A percentile compares a stretch with the other conserved stretches of the same genome.
Conservation (phyloP, 106 monocot genomes). For the Xerophyta viscosa region DNA sequence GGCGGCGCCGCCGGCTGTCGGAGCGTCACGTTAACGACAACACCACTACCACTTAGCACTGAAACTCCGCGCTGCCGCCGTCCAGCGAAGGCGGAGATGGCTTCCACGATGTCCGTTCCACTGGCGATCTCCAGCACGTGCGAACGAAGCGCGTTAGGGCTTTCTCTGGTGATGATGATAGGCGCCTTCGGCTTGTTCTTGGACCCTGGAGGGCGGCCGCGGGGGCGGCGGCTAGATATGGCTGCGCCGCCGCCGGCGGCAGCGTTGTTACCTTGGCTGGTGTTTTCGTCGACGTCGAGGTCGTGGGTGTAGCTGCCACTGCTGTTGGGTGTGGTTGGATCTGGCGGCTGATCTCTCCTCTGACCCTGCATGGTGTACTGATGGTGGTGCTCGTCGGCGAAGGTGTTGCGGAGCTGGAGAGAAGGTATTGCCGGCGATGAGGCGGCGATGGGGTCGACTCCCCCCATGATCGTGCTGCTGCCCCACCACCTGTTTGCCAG, state of each 20-base stretch:
- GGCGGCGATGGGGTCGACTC: constrained; percentile 19
- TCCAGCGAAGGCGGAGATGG: constrained; percentile 27
- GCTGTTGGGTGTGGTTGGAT: constrained; percentile 10
- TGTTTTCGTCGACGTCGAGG: constrained; percentile 9
- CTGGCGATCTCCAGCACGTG: constrained; percentile 52
- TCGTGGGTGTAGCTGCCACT: constrained; percentile 17
- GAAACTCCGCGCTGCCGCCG: constrained; percentile 35
- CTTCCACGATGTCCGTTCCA: constrained; percentile 39
- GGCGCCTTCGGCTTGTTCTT: constrained; percentile 55
- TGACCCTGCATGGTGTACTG: constrained; percentile 2
- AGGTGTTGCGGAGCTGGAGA: constrained; percentile 11
- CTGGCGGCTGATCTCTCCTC: background rate
- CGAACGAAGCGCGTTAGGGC: constrained; percentile 35
- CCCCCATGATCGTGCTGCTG: constrained; percentile 22
- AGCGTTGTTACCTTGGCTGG: background rate
- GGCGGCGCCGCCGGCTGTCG: constrained; percentile 28
- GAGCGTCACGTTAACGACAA: constrained; percentile 38
- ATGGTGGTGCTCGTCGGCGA: constrained; percentile 9
- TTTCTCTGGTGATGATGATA: constrained; percentile 31
- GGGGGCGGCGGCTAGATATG: constrained; percentile 24
- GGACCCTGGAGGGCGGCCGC: constrained; percentile 38
- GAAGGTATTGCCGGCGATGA: constrained; percentile 8
- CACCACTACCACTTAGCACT: constrained; percentile 31
- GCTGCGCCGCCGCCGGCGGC: too few species aligned
- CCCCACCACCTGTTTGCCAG: constrained; percentile 69